These are phyloP conservation scores for Glebionis coronaria DNA, from an alignment of 129 eudicot species.

Conservation along the genomic window DNA sequence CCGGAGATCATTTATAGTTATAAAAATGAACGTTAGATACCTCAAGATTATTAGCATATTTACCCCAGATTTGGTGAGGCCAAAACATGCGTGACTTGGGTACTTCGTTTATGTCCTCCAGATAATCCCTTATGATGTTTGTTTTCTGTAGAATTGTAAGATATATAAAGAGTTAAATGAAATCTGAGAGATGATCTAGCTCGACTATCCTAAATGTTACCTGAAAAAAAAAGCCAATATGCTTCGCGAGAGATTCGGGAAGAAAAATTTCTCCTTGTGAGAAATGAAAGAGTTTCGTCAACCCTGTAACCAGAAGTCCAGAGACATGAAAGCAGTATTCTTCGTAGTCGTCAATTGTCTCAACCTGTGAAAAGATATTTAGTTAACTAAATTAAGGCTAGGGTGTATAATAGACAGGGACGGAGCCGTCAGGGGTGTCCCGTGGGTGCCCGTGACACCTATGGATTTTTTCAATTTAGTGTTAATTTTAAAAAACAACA, in stretches of 20 bases:
- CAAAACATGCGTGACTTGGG: conserved; percentile 98
- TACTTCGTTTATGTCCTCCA: conserved; percentile 96
- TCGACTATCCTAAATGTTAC: conserved; percentile 33
- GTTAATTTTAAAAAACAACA: too few species aligned
- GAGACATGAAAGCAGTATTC: conserved; percentile 98
- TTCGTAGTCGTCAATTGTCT: conserved; percentile 83
- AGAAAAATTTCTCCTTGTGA: conserved; percentile 78
- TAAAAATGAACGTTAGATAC: conserved; percentile 25
- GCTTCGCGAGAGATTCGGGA: conserved; percentile 72
- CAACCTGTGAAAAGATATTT: conserved; percentile 56
- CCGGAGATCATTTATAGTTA: background rate
- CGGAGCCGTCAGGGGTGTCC: too few species aligned
- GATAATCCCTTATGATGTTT: too few species aligned
- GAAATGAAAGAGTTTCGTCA: conserved; percentile 93
- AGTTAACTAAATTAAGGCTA: background rate
- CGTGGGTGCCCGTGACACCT: too few species aligned
- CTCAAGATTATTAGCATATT: too few species aligned
- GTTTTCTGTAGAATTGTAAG: conserved; percentile 54
- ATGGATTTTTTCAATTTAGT: too few species aligned
- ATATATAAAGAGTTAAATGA: background rate
- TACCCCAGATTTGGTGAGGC: conserved; percentile 88
- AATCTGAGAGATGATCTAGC: background rate
- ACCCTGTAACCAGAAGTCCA: conserved; percentile 93
- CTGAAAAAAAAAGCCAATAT: conserved; percentile 99
- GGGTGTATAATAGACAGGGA: too few species aligned